phyloP scores from a whole-genome alignment of 345 rosid genomes.

The Populus pruinosa region DNA sequence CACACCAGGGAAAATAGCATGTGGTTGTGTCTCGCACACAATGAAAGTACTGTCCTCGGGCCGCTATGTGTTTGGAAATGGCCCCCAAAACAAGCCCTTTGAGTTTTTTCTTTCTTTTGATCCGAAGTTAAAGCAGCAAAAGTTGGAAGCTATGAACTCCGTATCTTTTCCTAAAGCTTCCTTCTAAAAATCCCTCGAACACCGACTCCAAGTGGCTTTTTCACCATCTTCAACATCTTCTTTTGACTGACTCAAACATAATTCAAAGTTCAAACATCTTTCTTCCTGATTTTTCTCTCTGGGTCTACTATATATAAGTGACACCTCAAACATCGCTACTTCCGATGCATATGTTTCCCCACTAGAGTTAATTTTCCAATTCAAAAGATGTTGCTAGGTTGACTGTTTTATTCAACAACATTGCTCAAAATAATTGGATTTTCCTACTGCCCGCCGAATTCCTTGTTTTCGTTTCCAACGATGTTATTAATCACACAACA shows the following conservation, averaged over 20 bases:
- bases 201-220: constrained; percentile 27
- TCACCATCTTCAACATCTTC: constrained; percentile 35
- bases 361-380: not conserved
- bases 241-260: constrained; percentile 47
- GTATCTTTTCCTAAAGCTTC: constrained; percentile 34
- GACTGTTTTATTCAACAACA: not conserved
- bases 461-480: not conserved
- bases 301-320: not conserved
- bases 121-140: constrained; percentile 37
- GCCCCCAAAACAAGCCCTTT: constrained; percentile 36
- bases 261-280: constrained; percentile 27
- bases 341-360: constrained; percentile 4
- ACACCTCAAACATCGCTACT: constrained; percentile 12
- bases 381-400: not conserved
- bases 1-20: constrained; percentile 2
- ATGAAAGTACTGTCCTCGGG: constrained; percentile 13
- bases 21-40: not conserved
- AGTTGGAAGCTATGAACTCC: constrained; percentile 22
- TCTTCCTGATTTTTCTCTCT: constrained; percentile 18
- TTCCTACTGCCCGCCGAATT: not conserved
- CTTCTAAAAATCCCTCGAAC: constrained; percentile 18
- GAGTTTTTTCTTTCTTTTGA: constrained; percentile 39
- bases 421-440: not conserved
- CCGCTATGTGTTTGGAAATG: constrained; percentile 19
- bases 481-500: not conserved